Conservation (phyloP, 176 grass and related monocot genomes). For the Coix lacrymajobi region DNA sequence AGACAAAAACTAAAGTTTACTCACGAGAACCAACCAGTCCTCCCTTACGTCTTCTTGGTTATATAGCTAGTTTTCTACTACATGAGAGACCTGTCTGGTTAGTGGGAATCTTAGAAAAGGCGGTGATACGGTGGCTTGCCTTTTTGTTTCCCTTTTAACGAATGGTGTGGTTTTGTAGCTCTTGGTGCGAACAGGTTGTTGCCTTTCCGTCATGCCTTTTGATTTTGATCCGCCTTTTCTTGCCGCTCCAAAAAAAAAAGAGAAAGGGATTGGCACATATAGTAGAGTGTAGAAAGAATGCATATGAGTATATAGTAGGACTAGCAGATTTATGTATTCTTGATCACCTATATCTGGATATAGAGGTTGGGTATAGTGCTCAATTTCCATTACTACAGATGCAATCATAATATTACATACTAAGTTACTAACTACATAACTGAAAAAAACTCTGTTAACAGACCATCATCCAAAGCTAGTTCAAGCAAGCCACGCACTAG, state of each 20-base stretch:
- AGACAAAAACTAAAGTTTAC: no score
- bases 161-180: neutral
- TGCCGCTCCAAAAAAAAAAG: neutral
- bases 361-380: neutral
- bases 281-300: neutral
- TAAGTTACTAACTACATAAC: no score
- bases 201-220: neutral
- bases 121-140: neutral
- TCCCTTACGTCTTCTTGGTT: no score
- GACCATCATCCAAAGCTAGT: neutral
- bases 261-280: neutral
- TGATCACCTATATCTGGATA: neutral
- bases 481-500: neutral
- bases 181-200: neutral
- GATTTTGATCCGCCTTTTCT: neutral
- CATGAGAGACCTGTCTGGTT: neutral
- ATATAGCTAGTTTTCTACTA: no score
- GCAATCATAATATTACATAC: no score
- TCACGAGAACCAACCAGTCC: no score
- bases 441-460: neutral
- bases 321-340: neutral
- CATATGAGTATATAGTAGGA: neutral
- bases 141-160: neutral
- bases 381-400: neutral
- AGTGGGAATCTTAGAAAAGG: constrained; percentile 14